phyloP scores from a whole-genome alignment of 106 monocot species.

The Vanilla planifolia region DNA sequence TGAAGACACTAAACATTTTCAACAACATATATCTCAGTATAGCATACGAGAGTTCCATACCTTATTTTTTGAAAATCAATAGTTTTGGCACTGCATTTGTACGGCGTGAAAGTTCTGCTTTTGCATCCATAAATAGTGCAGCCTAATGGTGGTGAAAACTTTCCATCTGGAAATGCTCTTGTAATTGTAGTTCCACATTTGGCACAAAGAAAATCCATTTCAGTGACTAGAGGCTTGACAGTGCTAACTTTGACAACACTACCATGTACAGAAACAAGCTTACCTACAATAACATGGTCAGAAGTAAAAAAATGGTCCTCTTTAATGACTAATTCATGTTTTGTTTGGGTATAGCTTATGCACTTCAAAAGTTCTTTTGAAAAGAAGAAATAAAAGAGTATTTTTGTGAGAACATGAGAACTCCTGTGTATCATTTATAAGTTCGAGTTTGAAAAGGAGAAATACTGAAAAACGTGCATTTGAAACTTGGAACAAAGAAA shows the following conservation, averaged over 20 bases:
- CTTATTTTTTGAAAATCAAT: conserved; percentile 99
- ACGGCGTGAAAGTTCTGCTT: conserved; percentile 73
- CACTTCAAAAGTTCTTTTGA: too few relatives aligned
- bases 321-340: too few relatives aligned
- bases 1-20: conserved; percentile 5
- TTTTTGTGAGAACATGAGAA: too few relatives aligned
- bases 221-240: conserved; percentile 69
- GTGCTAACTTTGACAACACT: conserved; percentile 90
- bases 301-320: not conserved
- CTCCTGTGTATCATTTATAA: too few relatives aligned
- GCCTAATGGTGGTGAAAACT: conserved; percentile 73
- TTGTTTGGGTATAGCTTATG: too few relatives aligned
- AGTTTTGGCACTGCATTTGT: conserved; percentile 70
- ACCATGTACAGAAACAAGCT: conserved; percentile 83
- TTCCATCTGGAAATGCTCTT: conserved; percentile 76
- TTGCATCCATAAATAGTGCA: conserved; percentile 77
- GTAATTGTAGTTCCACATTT: conserved; percentile 51
- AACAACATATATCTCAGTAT: not conserved
- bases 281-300: conserved; percentile 34
- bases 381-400: too few relatives aligned
- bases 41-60: conserved; percentile 11
- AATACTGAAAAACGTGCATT: too few relatives aligned
- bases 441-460: too few relatives aligned
- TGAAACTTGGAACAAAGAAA: too few relatives aligned
- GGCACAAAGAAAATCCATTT: conserved; percentile 65